Conservation (phyloP, 768 basidiomycete species). For the Leccinum subgranulosum region DNA sequence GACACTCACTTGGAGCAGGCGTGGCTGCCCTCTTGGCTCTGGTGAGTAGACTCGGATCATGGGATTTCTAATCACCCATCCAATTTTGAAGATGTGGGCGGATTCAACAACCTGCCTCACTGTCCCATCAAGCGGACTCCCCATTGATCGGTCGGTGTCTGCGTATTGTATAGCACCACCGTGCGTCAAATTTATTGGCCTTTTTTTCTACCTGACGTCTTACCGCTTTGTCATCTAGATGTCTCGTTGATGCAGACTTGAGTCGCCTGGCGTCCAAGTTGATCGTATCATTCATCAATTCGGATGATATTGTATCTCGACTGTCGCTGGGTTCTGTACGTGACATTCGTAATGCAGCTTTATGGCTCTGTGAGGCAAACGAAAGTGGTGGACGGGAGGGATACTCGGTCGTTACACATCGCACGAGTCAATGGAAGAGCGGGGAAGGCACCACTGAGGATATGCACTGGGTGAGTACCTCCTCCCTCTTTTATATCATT, state of each 20-base stretch:
- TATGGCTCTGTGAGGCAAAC: conserved; percentile 79
- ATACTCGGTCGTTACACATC: conserved; percentile 38
- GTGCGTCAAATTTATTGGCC: conserved; percentile 38
- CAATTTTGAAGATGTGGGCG: conserved; percentile 71
- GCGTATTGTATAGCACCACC: conserved; percentile 82
- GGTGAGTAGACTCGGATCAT: conserved; percentile 37
- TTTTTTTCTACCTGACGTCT: not conserved
- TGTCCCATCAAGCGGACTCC: conserved; percentile 64
- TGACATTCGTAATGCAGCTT: conserved; percentile 69
- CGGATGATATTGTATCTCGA: conserved; percentile 77
- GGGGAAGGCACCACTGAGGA: conserved; percentile 53
- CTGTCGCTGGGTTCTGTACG: conserved; percentile 75
- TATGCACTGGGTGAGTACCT: conserved; percentile 46
- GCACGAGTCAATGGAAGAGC: conserved; percentile 61
- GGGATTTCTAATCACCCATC: not conserved
- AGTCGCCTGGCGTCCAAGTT: conserved; percentile 58
- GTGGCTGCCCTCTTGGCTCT: conserved; percentile 73
- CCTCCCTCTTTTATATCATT: not conserved
- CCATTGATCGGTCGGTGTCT: conserved; percentile 59
- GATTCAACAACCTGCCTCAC: conserved; percentile 76
- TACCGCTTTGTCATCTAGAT: conserved; percentile 35
- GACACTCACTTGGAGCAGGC: conserved; percentile 83
- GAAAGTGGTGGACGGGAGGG: conserved; percentile 38
- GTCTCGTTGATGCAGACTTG: conserved; percentile 59
- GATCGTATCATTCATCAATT: conserved; percentile 77